Base-by-base conservation (phyloP, 768 basidiomycete species). In the Chlorophyllum brunneum region DNA sequence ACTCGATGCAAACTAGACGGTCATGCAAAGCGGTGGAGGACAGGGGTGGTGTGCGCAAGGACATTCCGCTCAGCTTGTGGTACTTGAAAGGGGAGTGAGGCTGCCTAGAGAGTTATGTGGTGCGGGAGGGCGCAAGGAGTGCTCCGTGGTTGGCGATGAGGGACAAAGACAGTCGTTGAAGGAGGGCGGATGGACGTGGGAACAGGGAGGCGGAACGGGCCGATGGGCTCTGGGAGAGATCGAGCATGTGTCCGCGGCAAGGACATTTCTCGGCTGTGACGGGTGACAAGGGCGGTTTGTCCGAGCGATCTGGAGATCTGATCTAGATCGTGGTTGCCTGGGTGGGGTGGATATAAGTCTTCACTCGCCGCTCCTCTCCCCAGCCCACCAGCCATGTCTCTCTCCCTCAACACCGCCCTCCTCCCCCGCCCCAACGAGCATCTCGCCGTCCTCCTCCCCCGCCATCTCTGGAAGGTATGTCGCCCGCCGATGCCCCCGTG, bases 391-490 rank as follows among this genome's bases (percentile, higher is more conserved):
- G 37, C 40, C 27, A 41, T 43, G 46, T 41, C 42, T 61, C 67
- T 30, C 63, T 62, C 51, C 59, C 65, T 54, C 59, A 66, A 34
- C 56, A 60, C 61, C 62, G 62, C 51, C 57, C 61, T 26, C 51
- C 55, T 37, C 49, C 63, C 64, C 49, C 74, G 74, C 29, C 65
- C 67, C 48, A 87, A 89, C 65, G 84, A 89, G 66, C 87, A 91
- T 59, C 78, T 92, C 23, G 89, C 89, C 18, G 85, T 91, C 24
- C 73, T 89, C 10, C 78, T 91, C 37, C 78, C 81, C 22, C 81
- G 72, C 61, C 68, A 71, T 47, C 77, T 88, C 33, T 92, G 89
- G 89, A 91, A 91, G 82, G 85, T 82, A 22, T 31, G 70, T 61
- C 2, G 26, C 27, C 23, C 37, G 42, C 52, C 33, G 54, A 45